These are phyloP conservation scores for Mallotus repandus DNA, from an alignment of 441 rosid genomes.

Conservation along the genomic window DNA sequence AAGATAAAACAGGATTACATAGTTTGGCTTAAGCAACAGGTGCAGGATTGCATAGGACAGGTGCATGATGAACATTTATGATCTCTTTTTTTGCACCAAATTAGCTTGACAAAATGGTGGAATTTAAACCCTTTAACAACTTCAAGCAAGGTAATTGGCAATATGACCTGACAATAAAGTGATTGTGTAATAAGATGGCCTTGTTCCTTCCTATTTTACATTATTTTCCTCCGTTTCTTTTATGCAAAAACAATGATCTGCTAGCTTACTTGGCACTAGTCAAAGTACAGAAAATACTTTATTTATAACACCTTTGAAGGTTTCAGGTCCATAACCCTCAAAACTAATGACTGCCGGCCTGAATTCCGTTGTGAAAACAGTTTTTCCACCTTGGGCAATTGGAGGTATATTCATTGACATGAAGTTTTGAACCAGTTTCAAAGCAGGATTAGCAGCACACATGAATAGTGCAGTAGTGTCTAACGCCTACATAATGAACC, in stretches of 20 bases:
- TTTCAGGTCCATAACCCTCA: too few species aligned
- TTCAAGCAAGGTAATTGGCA: background rate
- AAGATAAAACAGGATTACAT: too few species aligned
- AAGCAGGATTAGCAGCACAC: too few species aligned
- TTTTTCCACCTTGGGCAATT: background rate
- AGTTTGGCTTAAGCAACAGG: too few species aligned
- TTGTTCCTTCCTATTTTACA: too few species aligned
- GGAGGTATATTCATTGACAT: background rate
- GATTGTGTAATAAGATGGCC: too few species aligned
- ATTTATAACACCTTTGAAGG: background rate
- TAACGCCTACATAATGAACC: conserved; percentile 36
- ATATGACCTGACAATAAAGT: background rate
- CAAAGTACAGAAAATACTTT: background rate
- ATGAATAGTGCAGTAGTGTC: background rate
- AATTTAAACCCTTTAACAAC: background rate
- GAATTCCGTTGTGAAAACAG: background rate
- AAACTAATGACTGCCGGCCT: too few species aligned
- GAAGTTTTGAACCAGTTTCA: background rate
- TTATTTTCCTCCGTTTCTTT: too few species aligned
- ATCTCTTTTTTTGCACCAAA: background rate
- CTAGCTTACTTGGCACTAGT: too few species aligned
- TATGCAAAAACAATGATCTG: too few species aligned
- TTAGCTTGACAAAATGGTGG: background rate
- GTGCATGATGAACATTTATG: too few species aligned
- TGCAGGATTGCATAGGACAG: too few species aligned